These are phyloP conservation scores for Colletotrichum tanaceti DNA, from an alignment of 2,329 filamentous ascomycete species.

Conservation along the genomic window DNA sequence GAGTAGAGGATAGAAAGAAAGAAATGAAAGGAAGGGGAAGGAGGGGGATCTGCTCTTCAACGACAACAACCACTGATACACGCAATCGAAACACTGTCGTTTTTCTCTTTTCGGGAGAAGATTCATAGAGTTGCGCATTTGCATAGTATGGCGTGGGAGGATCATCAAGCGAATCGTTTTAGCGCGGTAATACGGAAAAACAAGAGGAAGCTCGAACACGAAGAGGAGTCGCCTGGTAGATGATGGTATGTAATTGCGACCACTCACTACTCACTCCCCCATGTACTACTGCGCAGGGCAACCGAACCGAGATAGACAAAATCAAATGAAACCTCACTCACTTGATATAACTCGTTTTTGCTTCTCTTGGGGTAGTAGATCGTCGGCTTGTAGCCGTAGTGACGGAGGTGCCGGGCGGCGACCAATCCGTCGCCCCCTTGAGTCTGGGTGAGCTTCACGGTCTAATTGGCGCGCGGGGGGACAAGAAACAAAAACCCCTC, in stretches of 20 bases:
- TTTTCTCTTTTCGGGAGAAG: constrained; percentile 30
- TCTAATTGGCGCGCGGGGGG: constrained; percentile 1
- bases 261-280: too few relatives aligned
- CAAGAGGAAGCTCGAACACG: constrained; percentile 17
- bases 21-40: too few relatives aligned
- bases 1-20: background rate
- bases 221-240: constrained; percentile 34
- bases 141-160: constrained; percentile 30
- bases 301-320: constrained; percentile 34
- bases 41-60: background rate
- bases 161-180: background rate
- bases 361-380: constrained; percentile 94
- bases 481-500: constrained; percentile 36
- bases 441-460: constrained; percentile 12
- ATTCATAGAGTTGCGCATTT: constrained; percentile 19
- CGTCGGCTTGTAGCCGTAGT: constrained; percentile 90
- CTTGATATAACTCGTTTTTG: constrained; percentile 90
- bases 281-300: constrained; percentile 23
- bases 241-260: constrained; percentile 8
- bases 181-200: background rate
- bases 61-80: constrained; percentile 16
- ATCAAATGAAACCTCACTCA: constrained; percentile 51
- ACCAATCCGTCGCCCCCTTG: constrained; percentile 93
- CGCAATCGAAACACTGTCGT: constrained; percentile 14
- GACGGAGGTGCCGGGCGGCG: constrained; percentile 88